Base-by-base conservation (phyloP, 169 alveolate genomes). In the Plasmodium ovale region DNA sequence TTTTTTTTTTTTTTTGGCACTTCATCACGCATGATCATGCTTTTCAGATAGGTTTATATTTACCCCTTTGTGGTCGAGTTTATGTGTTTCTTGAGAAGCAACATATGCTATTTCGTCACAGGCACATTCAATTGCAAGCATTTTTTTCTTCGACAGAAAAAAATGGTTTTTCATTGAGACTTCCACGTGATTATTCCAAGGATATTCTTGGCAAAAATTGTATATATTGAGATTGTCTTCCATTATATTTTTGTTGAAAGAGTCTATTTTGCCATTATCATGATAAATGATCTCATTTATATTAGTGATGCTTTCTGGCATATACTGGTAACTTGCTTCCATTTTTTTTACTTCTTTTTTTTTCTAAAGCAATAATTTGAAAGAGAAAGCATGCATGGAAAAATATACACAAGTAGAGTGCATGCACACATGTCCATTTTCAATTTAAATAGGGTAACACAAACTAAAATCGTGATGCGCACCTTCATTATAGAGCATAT, bases 401-500 rank as follows among this genome's bases (percentile, higher is more conserved):
- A n/a, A n/a, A n/a, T n/a, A n/a, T n/a, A n/a, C n/a, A n/a, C n/a
- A n/a, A n/a, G n/a, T n/a, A n/a, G n/a, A n/a, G n/a, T n/a, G n/a
- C n/a, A n/a, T n/a, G n/a, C n/a, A n/a, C n/a, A n/a, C n/a, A n/a
- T n/a, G n/a, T n/a, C n/a, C n/a, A n/a, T n/a, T n/a, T n/a, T n/a
- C n/a, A n/a, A n/a, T n/a, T n/a, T n/a, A n/a, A n/a, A n/a, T n/a
- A n/a, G n/a, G n/a, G n/a, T n/a, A n/a, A 21, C 65, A n/a, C 19
- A 33, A 10, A 51, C 21, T n/a, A 37, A 7, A 54, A 21, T 2
- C 0, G 44, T 9, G 37, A 37, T 35, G 14, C 7, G 9, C 1
- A 74, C 88, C 73, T 60, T 74, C 31, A 65, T 74, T 37, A 74
- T 74, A 21, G 88, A 62, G 33, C 88, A 49, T 62, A 74, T 74